Evolutionary conservation across 352 stramenopile genomes (phyloP).

Genomic region (Paralagenidium karlingii): DNA sequence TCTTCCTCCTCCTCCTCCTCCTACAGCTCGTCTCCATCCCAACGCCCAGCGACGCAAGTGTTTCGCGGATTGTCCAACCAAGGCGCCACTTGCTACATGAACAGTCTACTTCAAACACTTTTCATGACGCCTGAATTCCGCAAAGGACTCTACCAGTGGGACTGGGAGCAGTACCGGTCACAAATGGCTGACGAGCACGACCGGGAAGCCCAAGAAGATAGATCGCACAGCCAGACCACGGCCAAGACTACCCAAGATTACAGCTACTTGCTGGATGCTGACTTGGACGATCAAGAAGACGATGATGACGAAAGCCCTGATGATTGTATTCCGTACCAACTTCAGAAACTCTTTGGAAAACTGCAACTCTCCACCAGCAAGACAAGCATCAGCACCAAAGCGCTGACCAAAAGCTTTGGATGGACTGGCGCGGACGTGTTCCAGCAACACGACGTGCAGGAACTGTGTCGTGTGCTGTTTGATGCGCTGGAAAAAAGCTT

Average conservation of each 20-base stretch:
- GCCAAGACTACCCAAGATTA: conserved; percentile 11
- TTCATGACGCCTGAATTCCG: conserved; percentile 86
- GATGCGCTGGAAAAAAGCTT: conserved; percentile 84
- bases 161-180: conserved; percentile 3
- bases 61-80: conserved; percentile 86
- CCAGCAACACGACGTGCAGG: conserved; percentile 87
- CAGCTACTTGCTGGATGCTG: conserved; percentile 6
- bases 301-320: conserved; percentile 48
- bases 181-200: conserved; percentile 1
- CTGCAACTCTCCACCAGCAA: conserved; percentile 69
- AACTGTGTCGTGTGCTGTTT: conserved; percentile 84
- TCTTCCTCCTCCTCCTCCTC: no score
- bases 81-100: conserved; percentile 91
- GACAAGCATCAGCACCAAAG: conserved; percentile 57
- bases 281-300: conserved; percentile 5
- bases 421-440: conserved; percentile 84
- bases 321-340: conserved; percentile 76
- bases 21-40: no score
- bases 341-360: conserved; percentile 88
- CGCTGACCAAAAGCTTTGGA: conserved; percentile 86
- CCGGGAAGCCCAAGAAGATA: conserved; percentile 5
- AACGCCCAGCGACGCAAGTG: no score
- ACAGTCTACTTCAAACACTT: conserved; percentile 86
- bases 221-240: conserved; percentile 7
- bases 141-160: conserved; percentile 66